A percentile compares a stretch with the other conserved stretches of the same genome.
Conservation (phyloP, 352 stramenopile genomes). For the Halophytophthora polymorphica region DNA sequence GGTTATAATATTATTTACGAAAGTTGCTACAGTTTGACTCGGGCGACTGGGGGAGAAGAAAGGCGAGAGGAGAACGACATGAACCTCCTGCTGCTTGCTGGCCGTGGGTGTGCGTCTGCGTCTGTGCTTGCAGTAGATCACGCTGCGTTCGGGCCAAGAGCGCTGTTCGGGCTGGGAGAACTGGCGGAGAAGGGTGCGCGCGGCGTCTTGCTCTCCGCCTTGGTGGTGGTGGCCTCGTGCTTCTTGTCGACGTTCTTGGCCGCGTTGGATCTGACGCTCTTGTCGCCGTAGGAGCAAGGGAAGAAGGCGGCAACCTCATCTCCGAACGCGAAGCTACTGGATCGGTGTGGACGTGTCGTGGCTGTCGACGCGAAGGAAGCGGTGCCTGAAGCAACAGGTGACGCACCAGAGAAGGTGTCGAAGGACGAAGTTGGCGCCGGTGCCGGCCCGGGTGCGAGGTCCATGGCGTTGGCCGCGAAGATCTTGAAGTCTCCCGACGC, state of each 20-base stretch:
- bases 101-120: neutral
- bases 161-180: slow-evolving; percentile 7
- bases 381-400: slow-evolving; percentile 10
- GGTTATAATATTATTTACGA: slow-evolving; percentile 43
- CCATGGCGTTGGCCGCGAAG: slow-evolving; percentile 38
- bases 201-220: slow-evolving; percentile 6
- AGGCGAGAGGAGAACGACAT: slow-evolving; percentile 12
- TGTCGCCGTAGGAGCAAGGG: slow-evolving; percentile 12
- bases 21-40: slow-evolving; percentile 19
- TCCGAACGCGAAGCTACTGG: slow-evolving; percentile 38
- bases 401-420: slow-evolving; percentile 32
- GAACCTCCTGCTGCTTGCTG: neutral
- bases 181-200: slow-evolving; percentile 2
- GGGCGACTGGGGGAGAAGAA: slow-evolving; percentile 6
- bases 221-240: slow-evolving; percentile 2
- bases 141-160: slow-evolving; percentile 20
- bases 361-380: slow-evolving; percentile 18
- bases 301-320: slow-evolving; percentile 44
- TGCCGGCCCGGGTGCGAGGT: slow-evolving; percentile 14
- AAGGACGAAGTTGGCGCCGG: slow-evolving; percentile 16
- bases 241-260: slow-evolving; percentile 12
- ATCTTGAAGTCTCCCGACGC: slow-evolving; percentile 62
- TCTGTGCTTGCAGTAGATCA: slow-evolving; percentile 14
- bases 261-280: slow-evolving; percentile 5
- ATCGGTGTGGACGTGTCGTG: slow-evolving; percentile 15